Base-by-base conservation (phyloP, 495 filamentous ascomycete species). In the Hapsidospora chrysogenum region DNA sequence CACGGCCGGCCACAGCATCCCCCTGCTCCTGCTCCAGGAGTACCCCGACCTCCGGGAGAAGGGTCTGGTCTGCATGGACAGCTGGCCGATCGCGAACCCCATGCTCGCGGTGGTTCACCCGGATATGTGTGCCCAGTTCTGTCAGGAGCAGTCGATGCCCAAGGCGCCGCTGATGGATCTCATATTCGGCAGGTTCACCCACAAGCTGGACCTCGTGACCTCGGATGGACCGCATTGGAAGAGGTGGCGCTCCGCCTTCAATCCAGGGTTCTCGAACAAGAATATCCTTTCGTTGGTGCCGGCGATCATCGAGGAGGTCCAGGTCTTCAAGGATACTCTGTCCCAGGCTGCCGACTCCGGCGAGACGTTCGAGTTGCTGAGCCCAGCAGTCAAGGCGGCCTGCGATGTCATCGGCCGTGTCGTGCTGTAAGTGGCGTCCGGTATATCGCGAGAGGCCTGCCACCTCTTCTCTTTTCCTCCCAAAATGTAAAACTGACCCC, bases 401-500 rank as follows among this genome's bases (percentile, higher is more conserved):
- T 43, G 66, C 17, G 64, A 67, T 37, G 46, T 65, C 20, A 61
- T 66, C 33, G 58, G 57, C 0, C 54, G 48, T 27, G 48, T 56
- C 18, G 47, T 54, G 6, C 37, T 66, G 48, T 60, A 53, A 44
- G 45, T 41, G 15, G 2, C 9, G 23, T 17, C 14, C 10, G 14
- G 14, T 15, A 2, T 10, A 31, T n/a, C n/a, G 29, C 14, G 29
- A 17, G n/a, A n/a, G n/a, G n/a, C n/a, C n/a, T n/a, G n/a, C n/a
- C n/a, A n/a, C n/a, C n/a, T n/a, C n/a, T n/a, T n/a, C n/a, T n/a
- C n/a, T n/a, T n/a, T n/a, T n/a, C n/a, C n/a, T n/a, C n/a, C n/a
- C n/a, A n/a, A n/a, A n/a, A n/a, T n/a, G n/a, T n/a, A n/a, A n/a
- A n/a, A n/a, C n/a, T n/a, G n/a, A n/a, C n/a, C n/a, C n/a, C n/a